Evolutionary conservation across 1,139 yeast genomes (phyloP), one percentile per base, ranked within the genome.

Genomic region (Candida labiduridarum): DNA sequence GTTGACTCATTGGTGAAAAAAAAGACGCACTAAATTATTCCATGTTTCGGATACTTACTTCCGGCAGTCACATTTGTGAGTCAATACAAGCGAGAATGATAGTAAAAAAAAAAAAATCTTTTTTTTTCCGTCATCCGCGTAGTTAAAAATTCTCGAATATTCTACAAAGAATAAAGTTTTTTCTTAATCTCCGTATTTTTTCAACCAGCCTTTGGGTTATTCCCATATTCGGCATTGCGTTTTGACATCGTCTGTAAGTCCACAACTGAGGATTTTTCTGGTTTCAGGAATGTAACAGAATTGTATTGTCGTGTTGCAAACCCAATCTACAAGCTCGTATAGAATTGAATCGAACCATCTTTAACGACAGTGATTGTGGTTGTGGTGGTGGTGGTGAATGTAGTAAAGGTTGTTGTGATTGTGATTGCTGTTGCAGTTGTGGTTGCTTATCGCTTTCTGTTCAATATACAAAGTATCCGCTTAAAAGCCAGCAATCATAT

Each of bases 11-110:
- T 25, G 29, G 29, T 25, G 29, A 25, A 25, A 22, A 22, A 22
- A 22, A 22, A 22, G 25, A 22, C 25, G n/a, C n/a, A n/a, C n/a
- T n/a, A n/a, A n/a, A n/a, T n/a, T n/a, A n/a, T 18, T 18, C 14
- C 8, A 12, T 36, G 18, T 36, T 22, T 36, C 41, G 41, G 41
- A 22, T 7, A n/a, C 18, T 36, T n/a, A 36, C 41, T 15, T 18
- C 41, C 41, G 41, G 11, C 7, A 22, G 41, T 36, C 29, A 36
- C 41, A 36, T 18, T 19, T 16, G 41, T 36, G 41, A 36, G 41
- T 36, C 41, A 36, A 22, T 14, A 12, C 7, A n/a, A 33, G 35
- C 10, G 35, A 33, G 41, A 35, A 11, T 34, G n/a, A 15, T 18
- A 6, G 22, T 4, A 35, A 35, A 15, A 18, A 35, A 35, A 35